A percentile compares a stretch with the other conserved stretches of the same genome.
phyloP scores from a whole-genome alignment of 306 rosid species.

The Rosa lucieae region DNA sequence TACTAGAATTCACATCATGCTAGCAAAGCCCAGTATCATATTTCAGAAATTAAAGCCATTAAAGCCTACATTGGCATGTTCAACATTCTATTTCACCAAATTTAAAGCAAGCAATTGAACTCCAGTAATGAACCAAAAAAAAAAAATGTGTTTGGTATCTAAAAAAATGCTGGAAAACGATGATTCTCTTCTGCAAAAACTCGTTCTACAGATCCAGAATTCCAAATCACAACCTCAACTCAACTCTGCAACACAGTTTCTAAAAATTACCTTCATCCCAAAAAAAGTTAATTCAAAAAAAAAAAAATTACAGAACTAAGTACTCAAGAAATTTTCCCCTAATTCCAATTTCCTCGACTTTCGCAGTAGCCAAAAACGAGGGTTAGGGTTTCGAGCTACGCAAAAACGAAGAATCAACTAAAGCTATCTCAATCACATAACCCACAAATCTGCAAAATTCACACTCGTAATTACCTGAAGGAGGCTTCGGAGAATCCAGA shows the following conservation, averaged over 20 bases:
- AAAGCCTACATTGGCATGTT: constrained; percentile 5
- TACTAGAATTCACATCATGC: constrained; percentile 2
- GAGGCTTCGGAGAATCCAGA: constrained; percentile 11
- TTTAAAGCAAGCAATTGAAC: constrained; percentile 9
- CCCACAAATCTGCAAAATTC: neutral
- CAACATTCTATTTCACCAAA: constrained; percentile 10
- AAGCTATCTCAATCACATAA: neutral
- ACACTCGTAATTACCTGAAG: constrained; percentile 25
- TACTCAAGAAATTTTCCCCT: neutral
- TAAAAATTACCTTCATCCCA: neutral
- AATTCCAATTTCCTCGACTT: neutral
- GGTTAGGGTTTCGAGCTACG: constrained; percentile 20
- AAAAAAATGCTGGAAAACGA: constrained; percentile 6
- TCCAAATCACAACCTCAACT: constrained; percentile 14
- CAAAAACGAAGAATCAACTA: neutral
- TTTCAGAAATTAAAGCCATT: neutral
- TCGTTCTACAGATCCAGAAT: constrained; percentile 15
- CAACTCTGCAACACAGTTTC: neutral
- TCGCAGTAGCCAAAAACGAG: constrained; percentile 18
- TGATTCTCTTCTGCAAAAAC: neutral
- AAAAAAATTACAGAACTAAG: neutral
- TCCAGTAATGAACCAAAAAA: neutral
- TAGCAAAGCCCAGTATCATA: neutral
- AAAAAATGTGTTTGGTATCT: neutral
- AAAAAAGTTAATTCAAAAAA: neutral